phyloP scores from a whole-genome alignment of 2,329 filamentous ascomycete species.

The Delphinella strobiligena region DNA sequence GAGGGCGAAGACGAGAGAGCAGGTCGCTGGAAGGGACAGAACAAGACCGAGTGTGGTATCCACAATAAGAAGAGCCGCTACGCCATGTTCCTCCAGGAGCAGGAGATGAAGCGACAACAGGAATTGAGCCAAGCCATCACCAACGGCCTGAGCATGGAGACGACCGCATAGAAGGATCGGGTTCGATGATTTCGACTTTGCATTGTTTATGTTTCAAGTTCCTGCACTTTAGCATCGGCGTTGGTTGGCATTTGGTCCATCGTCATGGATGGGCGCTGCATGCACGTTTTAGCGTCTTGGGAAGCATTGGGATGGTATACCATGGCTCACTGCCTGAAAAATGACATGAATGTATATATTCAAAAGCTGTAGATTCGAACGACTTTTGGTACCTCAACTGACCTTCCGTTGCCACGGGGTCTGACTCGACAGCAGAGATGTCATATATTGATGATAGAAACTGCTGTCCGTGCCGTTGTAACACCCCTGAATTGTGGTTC shows the following conservation, averaged over 20 bases:
- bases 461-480: too few species aligned
- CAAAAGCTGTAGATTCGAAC: too few species aligned
- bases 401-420: too few species aligned
- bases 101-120: conserved; percentile 56
- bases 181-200: conserved; percentile 1
- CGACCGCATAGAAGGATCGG: conserved; percentile 11
- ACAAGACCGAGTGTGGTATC: conserved; percentile 96
- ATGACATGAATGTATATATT: not conserved
- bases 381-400: too few species aligned
- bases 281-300: not conserved
- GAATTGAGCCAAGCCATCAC: conserved; percentile 30
- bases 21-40: conserved; percentile 90
- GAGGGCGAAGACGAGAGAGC: conserved; percentile 93
- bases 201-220: conserved; percentile 6
- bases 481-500: too few species aligned
- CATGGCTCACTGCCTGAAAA: not conserved
- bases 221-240: conserved; percentile 30
- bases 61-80: conserved; percentile 97
- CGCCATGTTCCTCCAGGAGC: conserved; percentile 66
- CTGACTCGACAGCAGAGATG: too few species aligned
- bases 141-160: conserved; percentile 21
- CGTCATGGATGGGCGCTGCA: too few species aligned
- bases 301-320: not conserved
- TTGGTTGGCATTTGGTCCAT: conserved; percentile 19
- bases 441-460: too few species aligned